Evolutionary conservation across 495 filamentous ascomycete genomes (phyloP), one percentile per base, ranked within the genome.

Genomic region (Podospora pseudopauciseta): DNA sequence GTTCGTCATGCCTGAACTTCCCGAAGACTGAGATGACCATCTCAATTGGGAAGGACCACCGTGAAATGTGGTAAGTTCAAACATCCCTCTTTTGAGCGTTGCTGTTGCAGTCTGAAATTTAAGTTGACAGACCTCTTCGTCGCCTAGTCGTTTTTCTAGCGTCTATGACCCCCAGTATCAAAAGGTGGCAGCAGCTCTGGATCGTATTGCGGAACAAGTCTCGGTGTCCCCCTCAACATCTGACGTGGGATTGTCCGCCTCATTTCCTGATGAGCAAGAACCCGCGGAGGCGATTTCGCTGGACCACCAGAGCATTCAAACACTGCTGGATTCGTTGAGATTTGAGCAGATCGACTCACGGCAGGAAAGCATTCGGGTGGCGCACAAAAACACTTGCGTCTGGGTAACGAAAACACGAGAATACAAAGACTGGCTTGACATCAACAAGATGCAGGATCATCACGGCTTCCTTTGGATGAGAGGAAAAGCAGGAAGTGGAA

Each of bases 401-500:
- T 88, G 85, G 86, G 67, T 88, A 19, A 69, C 85, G 4, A 67
- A 70, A 1, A 74, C 77, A 6, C 56, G 72, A 1, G 68, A 80
- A n/a, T 87, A 84, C 66, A 19, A 65, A 11, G 65, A 73, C n/a
- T 88, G 85, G 86, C 78, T 86, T 13, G 76, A 84, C 63, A 23
- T 65, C 4, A 54, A n/a, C 5, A 73, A 79, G 39, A 34, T 80
- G 13, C 3, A 20, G 5, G 53, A 83, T 15, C 82, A 84, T 68
- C 72, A 81, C 60, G 84, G 85, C 7, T 79, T 88, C 59, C 61
- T 88, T 18, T 88, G 86, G 86, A 82, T 89, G 57, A 85, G 79
- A 68, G 86, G 86, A 2, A 86, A 88, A 56, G 83, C 86, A 4
- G 86, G 84, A 13, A 73, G 79, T 19, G 86, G 86, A 5, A 88